A percentile compares a stretch with the other conserved stretches of the same genome.
phyloP scores from a whole-genome alignment of 1,284 basidiomycete genomes.

The Trametes sp. region DNA sequence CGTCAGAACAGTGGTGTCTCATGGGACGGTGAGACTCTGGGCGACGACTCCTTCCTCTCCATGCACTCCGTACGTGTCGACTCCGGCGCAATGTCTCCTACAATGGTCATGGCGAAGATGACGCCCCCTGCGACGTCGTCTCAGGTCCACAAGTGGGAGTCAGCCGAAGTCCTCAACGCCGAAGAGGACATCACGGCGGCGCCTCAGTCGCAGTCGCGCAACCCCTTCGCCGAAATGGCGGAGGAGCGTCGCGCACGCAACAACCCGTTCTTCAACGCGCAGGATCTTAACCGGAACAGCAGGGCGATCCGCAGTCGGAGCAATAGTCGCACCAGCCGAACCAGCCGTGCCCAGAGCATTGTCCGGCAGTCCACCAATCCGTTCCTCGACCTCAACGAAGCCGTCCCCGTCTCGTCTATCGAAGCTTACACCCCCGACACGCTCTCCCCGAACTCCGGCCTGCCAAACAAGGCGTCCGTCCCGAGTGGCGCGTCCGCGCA shows the following conservation, averaged over 20 bases:
- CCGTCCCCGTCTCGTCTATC: constrained; percentile 30
- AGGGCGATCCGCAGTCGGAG: constrained; percentile 36
- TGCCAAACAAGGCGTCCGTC: constrained; percentile 34
- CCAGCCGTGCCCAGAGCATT: constrained; percentile 34
- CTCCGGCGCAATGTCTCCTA: constrained; percentile 55
- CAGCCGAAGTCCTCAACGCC: constrained; percentile 68
- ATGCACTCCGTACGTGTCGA: constrained; percentile 49
- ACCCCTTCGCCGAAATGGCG: constrained; percentile 53
- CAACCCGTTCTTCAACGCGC: constrained; percentile 74
- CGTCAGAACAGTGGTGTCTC: constrained; percentile 51
- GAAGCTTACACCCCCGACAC: constrained; percentile 21
- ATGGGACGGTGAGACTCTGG: constrained; percentile 62
- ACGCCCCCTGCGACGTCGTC: constrained; percentile 63
- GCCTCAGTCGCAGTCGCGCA: constrained; percentile 40
- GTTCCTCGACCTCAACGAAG: constrained; percentile 43
- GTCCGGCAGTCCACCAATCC: constrained; percentile 42
- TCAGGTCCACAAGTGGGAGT: constrained; percentile 69
- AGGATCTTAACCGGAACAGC: constrained; percentile 35
- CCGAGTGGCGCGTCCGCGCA: constrained; percentile 33
- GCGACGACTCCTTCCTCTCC: constrained; percentile 59
- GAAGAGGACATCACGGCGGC: constrained; percentile 41
- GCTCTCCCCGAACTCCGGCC: constrained; percentile 18
- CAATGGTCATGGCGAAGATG: constrained; percentile 57
- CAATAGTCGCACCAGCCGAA: constrained; percentile 37
- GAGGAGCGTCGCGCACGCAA: constrained; percentile 50